A percentile compares a stretch with the other conserved stretches of the same genome.
Conservation (phyloP, 805 yeast genomes). For the Candida golubevii region DNA sequence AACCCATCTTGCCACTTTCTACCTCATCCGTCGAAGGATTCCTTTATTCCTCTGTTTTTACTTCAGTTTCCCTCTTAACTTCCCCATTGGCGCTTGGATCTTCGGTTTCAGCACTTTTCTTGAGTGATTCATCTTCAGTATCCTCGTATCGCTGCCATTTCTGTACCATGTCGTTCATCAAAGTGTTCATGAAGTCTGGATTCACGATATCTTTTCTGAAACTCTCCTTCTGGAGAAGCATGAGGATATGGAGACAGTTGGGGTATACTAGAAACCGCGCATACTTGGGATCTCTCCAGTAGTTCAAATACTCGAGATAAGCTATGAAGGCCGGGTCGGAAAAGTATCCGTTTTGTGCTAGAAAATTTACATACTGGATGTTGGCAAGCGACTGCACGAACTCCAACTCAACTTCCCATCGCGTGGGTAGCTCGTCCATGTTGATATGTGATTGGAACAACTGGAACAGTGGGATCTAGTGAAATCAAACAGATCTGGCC, state of each 20-base stretch:
- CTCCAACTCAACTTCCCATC: constrained; percentile 90
- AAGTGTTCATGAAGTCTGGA: constrained; percentile 51
- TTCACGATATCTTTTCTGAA: constrained; percentile 54
- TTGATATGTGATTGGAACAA: background rate
- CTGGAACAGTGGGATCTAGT: too few relatives aligned
- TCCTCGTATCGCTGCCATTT: constrained; percentile 51
- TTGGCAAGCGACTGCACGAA: constrained; percentile 91
- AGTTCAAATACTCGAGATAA: constrained; percentile 75
- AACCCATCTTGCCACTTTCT: too few relatives aligned
- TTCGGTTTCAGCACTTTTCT: background rate
- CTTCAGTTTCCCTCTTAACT: too few relatives aligned
- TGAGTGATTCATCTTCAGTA: background rate
- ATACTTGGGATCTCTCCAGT: constrained; percentile 76
- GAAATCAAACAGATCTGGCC: too few relatives aligned
- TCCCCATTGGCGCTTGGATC: background rate
- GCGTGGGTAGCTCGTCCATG: constrained; percentile 48
- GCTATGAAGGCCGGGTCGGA: constrained; percentile 68
- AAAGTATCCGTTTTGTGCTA: constrained; percentile 79
- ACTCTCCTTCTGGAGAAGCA: constrained; percentile 50
- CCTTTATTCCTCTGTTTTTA: too few relatives aligned
- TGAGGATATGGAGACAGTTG: constrained; percentile 77
- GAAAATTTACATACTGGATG: constrained; percentile 77
- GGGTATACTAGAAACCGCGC: constrained; percentile 77
- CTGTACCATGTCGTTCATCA: constrained; percentile 73
- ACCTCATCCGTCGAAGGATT: too few relatives aligned